phyloP scores from a whole-genome alignment of 2,329 filamentous ascomycete genomes.

The Colletotrichum limetticola region DNA sequence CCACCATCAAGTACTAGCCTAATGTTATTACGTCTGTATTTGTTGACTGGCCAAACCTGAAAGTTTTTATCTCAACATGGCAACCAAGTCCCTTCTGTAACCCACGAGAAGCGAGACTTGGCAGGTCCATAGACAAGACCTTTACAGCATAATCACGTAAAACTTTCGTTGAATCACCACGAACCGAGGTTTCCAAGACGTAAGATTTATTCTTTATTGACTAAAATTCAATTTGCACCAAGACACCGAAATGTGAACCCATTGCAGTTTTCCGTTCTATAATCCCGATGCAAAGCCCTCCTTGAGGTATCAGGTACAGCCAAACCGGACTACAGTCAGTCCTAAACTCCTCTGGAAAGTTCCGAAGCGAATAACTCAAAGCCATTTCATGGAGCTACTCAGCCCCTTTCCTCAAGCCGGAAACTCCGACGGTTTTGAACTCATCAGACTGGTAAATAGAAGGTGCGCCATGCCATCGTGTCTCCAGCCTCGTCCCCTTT shows the following conservation, averaged over 20 bases:
- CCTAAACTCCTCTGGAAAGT: slow-evolving; percentile 12
- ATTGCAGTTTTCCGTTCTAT: slow-evolving; percentile 4
- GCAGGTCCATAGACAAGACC: neutral
- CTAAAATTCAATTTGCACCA: neutral
- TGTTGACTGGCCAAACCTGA: neutral
- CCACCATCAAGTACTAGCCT: slow-evolving; percentile 9
- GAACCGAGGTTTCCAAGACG: slow-evolving; percentile 6
- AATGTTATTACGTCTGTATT: slow-evolving; percentile 22
- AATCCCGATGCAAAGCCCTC: neutral
- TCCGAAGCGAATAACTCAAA: neutral
- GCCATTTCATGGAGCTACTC: slow-evolving; percentile 17
- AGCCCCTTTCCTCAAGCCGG: neutral
- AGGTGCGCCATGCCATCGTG: neutral
- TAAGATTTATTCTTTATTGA: neutral
- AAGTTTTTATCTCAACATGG: neutral
- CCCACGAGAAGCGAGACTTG: neutral
- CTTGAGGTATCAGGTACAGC: slow-evolving; percentile 10
- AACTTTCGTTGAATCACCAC: neutral
- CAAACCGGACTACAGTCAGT: neutral
- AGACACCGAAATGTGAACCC: neutral
- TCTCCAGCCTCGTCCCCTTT: neutral
- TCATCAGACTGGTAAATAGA: neutral
- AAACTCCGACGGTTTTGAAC: neutral
- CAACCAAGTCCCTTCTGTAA: neutral
- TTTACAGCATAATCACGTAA: neutral